These are phyloP conservation scores for Cladosporium sp. DNA, from an alignment of 2,329 filamentous ascomycete genomes.

Conservation along the genomic window DNA sequence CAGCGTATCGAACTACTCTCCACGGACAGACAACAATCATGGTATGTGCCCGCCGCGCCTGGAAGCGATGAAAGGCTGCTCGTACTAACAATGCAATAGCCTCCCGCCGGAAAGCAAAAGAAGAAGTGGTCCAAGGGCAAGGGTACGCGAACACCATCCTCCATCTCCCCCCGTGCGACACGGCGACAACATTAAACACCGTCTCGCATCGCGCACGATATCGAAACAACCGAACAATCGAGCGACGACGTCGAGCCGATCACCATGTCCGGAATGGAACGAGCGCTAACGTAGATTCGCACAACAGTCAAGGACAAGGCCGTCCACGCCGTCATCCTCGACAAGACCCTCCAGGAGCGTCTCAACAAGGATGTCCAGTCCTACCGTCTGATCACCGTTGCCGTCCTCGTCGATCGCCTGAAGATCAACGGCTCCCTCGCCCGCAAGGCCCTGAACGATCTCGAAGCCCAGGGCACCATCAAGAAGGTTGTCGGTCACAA, in stretches of 20 bases:
- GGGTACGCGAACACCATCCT: conserved; percentile 26
- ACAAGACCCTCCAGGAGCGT: conserved; percentile 96
- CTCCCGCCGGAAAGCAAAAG: conserved; percentile 55
- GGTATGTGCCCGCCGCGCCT: conserved; percentile 5
- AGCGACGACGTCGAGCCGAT: conserved; percentile 13
- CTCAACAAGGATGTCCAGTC: conserved; percentile 99
- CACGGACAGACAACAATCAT: conserved; percentile 12
- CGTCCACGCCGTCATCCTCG: conserved; percentile 97
- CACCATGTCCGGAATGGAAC: conserved; percentile 2
- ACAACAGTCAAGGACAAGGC: conserved; percentile 98
- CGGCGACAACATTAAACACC: conserved; percentile 11
- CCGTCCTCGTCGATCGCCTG: conserved; percentile 96
- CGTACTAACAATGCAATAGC: conserved; percentile 7
- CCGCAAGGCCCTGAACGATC: conserved; percentile 77
- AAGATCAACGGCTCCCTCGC: conserved; percentile 99
- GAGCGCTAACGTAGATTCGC: conserved; percentile 21
- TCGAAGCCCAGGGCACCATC: conserved; percentile 98
- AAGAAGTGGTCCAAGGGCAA: conserved; percentile 67
- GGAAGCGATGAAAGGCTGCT: not conserved
- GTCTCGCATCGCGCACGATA: conserved; percentile 6
- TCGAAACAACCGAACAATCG: not conserved
- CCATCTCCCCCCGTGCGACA: conserved; percentile 7
- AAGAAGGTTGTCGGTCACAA: conserved; percentile 95
- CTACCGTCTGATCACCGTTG: conserved; percentile 98
- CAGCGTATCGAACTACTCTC: conserved; percentile 7